Evolutionary conservation across 108 stramenopile species (phyloP).

Genomic region (Pseudonitzschia multiseries): DNA sequence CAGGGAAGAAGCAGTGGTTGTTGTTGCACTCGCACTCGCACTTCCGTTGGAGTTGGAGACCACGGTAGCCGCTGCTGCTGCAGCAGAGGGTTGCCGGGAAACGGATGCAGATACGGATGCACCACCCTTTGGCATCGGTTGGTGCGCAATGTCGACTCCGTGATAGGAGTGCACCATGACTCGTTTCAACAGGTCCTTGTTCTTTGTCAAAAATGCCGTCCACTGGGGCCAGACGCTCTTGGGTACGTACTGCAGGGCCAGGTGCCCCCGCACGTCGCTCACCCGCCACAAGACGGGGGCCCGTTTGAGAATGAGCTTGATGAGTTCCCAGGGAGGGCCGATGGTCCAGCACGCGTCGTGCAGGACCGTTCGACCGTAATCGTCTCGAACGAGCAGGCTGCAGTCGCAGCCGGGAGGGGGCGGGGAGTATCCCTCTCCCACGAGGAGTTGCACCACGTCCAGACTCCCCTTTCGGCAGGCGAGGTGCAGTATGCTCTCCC

Average conservation of each 20-base stretch:
- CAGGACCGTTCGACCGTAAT: constrained; percentile 79
- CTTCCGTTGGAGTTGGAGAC: neutral
- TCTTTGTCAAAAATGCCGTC: neutral
- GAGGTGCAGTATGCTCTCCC: constrained; percentile 65
- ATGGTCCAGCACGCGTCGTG: constrained; percentile 86
- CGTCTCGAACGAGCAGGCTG: constrained; percentile 43
- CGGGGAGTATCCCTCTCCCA: constrained; percentile 10
- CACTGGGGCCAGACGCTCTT: constrained; percentile 11
- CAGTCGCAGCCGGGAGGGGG: constrained; percentile 8
- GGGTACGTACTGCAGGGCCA: constrained; percentile 12
- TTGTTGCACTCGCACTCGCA: no score
- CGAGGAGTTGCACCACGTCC: constrained; percentile 42
- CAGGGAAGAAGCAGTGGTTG: neutral
- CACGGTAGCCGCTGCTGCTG: no score
- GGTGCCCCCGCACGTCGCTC: constrained; percentile 10
- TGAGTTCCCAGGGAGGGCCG: constrained; percentile 48
- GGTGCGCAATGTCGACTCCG: neutral
- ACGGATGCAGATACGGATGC: no score
- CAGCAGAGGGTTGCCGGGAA: neutral
- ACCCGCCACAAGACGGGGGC: constrained; percentile 17
- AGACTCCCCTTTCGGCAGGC: constrained; percentile 54
- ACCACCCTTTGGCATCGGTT: neutral
- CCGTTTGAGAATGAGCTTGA: constrained; percentile 43
- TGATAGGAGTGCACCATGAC: constrained; percentile 4
- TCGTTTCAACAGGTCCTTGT: neutral